Percentiles rank a stretch among this genome's conserved stretches.
These are phyloP conservation scores for Kodamaea jinghongensis DNA, from an alignment of 805 yeast genomes.

Conservation along the genomic window DNA sequence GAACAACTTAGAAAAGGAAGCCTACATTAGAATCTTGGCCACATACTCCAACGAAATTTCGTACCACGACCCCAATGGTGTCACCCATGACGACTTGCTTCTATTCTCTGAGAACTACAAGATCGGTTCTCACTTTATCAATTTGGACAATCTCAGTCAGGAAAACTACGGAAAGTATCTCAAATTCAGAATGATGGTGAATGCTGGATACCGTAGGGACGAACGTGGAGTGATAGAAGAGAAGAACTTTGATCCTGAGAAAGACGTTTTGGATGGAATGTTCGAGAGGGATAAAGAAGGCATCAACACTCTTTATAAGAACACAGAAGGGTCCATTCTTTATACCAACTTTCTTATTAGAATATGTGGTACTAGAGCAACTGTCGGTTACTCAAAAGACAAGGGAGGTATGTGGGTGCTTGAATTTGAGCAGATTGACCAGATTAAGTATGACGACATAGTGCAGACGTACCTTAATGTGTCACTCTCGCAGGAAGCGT, in stretches of 20 bases:
- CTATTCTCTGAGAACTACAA: conserved; percentile 2
- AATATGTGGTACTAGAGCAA: too few relatives aligned
- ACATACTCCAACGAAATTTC: conserved; percentile 4
- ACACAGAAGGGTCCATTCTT: neutral
- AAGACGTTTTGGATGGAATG: neutral
- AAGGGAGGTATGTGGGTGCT: neutral
- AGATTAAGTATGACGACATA: neutral
- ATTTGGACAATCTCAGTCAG: conserved; percentile 10
- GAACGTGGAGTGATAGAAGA: neutral
- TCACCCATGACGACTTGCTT: conserved; percentile 2
- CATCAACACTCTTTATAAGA: neutral
- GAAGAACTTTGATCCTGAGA: neutral
- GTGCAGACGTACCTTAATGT: conserved; percentile 11
- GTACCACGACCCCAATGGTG: conserved; percentile 5
- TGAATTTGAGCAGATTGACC: too few relatives aligned
- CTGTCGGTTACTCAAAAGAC: neutral
- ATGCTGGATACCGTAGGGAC: conserved; percentile 2
- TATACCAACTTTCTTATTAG: too few relatives aligned
- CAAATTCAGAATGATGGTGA: conserved; percentile 2
- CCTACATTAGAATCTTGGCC: conserved; percentile 12
- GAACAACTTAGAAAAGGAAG: conserved; percentile 10
- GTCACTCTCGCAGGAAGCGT: conserved; percentile 12
- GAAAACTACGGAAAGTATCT: conserved; percentile 9
- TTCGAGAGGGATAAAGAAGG: neutral
- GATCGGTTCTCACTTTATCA: conserved; percentile 10